Percentiles rank a stretch among this genome's conserved stretches.
Evolutionary conservation across 345 rosid genomes (phyloP).

Genomic region (Eucalyptus tenuipes): DNA sequence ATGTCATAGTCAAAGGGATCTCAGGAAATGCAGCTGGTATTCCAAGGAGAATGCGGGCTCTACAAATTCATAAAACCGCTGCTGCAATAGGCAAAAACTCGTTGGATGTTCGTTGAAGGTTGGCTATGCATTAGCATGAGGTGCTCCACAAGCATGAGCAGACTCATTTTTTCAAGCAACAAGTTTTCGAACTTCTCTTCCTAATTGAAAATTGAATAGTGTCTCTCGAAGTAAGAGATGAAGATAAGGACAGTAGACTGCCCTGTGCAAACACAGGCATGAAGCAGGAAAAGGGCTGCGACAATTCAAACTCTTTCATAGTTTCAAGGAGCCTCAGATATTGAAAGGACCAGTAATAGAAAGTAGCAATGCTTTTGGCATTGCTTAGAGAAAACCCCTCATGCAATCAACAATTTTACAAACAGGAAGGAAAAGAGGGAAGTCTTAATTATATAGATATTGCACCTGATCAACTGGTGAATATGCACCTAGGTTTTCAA

Average conservation of each 20-base stretch:
- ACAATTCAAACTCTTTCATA: not conserved
- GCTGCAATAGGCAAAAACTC: not conserved
- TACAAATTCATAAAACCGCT: not conserved
- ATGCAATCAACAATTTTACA: not conserved
- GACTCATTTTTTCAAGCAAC: not conserved
- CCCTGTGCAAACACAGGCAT: not conserved
- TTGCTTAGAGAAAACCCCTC: not conserved
- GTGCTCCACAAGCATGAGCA: not conserved
- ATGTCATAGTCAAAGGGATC: not conserved
- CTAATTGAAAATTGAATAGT: not conserved
- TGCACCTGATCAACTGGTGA: not conserved
- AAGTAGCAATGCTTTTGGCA: not conserved
- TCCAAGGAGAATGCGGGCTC: not conserved
- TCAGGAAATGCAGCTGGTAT: not conserved
- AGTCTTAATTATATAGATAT: not conserved
- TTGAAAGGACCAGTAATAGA: not conserved
- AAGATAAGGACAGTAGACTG: not conserved
- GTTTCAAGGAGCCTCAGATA: not conserved
- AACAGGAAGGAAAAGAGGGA: not conserved
- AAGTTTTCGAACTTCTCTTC: not conserved
- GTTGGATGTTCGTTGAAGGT: not conserved
- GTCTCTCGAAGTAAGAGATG: not conserved
- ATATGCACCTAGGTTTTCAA: not conserved
- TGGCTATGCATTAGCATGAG: not conserved
- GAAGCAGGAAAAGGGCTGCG: not conserved